These are phyloP conservation scores for Chloris gayana DNA, from an alignment of 176 grass and related monocot genomes.

Conservation along the genomic window DNA sequence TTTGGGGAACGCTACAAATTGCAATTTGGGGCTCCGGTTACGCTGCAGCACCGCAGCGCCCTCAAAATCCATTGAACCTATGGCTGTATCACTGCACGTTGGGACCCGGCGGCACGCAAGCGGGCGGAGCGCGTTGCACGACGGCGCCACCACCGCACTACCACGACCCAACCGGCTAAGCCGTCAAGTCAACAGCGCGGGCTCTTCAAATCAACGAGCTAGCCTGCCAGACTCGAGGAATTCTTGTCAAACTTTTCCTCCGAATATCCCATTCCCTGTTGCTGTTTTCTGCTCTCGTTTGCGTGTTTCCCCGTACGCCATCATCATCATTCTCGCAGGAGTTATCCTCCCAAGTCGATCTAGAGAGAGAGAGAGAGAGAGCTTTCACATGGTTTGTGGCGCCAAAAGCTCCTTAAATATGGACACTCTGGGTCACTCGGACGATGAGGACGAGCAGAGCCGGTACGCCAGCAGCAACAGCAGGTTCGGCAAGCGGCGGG, in stretches of 20 bases:
- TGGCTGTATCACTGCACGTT: not conserved
- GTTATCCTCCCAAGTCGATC: constrained; percentile 30
- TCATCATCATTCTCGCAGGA: not conserved
- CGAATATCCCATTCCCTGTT: not conserved
- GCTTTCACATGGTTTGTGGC: constrained; percentile 36
- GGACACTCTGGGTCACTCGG: constrained; percentile 39
- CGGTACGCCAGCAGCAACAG: not conserved
- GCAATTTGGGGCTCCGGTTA: not conserved
- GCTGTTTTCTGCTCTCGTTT: constrained; percentile 3
- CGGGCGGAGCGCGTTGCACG: not conserved
- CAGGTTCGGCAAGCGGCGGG: constrained; percentile 26
- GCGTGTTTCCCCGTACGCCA: not conserved
- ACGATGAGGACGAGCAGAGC: constrained; percentile 33
- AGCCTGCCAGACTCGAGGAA: not conserved
- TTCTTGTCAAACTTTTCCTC: constrained; percentile 31
- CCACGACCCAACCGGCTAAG: not conserved
- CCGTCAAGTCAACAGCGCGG: constrained; percentile 23
- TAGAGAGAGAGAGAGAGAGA: constrained; percentile 2
- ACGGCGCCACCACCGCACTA: not conserved
- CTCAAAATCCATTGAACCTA: not conserved
- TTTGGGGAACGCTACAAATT: not conserved
- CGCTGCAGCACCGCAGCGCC: not conserved
- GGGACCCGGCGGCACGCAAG: not conserved
- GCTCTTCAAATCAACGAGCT: not conserved
- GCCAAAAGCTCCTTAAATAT: constrained; percentile 37